These are phyloP conservation scores for Orychophragmus violaceus DNA, from an alignment of 345 rosid genomes.

Conservation along the genomic window DNA sequence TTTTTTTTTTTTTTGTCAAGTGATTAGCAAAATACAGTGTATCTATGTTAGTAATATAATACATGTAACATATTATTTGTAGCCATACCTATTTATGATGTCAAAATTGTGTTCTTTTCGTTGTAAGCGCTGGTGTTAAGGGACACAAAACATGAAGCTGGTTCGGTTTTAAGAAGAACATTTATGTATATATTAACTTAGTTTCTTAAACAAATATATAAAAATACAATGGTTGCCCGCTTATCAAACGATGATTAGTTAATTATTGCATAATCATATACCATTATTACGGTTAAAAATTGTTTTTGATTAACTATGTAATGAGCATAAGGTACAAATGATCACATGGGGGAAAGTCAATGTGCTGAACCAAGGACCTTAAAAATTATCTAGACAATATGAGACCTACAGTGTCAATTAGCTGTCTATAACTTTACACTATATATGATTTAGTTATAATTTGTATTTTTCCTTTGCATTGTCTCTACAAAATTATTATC, in stretches of 20 bases:
- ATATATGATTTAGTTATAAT: neutral
- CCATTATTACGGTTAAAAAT: slow-evolving; percentile 14
- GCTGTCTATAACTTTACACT: slow-evolving; percentile 26
- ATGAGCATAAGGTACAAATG: slow-evolving; percentile 6
- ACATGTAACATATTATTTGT: no score
- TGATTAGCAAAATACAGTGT: neutral
- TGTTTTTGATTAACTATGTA: slow-evolving; percentile 7
- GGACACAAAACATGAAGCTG: no score
- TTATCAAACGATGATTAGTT: slow-evolving; percentile 20
- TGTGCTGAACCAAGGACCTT: neutral
- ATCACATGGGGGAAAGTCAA: slow-evolving; percentile 31
- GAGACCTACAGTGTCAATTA: slow-evolving; percentile 26
- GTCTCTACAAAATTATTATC: slow-evolving; percentile 13
- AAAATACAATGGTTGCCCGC: neutral
- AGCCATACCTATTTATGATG: no score
- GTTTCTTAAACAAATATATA: neutral
- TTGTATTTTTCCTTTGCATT: neutral
- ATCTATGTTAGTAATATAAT: no score
- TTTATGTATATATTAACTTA: neutral
- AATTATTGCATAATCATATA: slow-evolving; percentile 3
- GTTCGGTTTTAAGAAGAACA: neutral
- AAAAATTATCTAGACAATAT: slow-evolving; percentile 9
- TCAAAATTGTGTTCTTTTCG: no score
- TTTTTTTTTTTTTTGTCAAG: no score
- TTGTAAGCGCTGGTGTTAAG: no score